Evolutionary conservation across 2,329 filamentous ascomycete genomes (phyloP), one percentile per base, ranked within the genome.

Genomic region (Neopestalotiopsis rosae): DNA sequence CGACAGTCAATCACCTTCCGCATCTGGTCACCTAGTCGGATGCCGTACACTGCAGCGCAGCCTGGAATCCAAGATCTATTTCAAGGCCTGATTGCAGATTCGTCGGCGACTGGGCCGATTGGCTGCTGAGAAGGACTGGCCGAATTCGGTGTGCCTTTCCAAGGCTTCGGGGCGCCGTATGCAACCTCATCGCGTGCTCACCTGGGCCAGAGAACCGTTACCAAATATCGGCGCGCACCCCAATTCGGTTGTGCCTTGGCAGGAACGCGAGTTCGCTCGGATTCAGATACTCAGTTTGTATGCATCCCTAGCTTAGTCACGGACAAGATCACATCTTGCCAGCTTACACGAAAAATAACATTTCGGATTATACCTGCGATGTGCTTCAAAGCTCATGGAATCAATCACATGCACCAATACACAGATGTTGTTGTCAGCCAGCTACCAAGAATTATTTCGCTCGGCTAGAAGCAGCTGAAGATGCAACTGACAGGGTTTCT

Each of bases 141-240:
- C 34, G 34, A 10, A 38, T 10, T 38, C 34, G 34, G 34, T 38
- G 24, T 10, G 34, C 10, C 34, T 38, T 38, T 38, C 59, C 59
- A 20, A 62, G 30, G 30, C 17, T 32, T 62, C 59, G 59, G 59
- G 32, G 14, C 59, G 30, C 34, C 9, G 24, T 12, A 38, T 38
- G 59, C 34, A 62, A 38, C 59, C 59, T 40, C 34, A 40, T 62
- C 59, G 59, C 59, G 59, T 62, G 59, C 59, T 62, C 34, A 38
- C 34, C 34, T 38, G 34, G 34, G 34, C 34, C 6, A 38, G 30
- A 38, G 20, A 38, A 40, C 3, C 10, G 20, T 62, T 17, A 32
- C 59, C 14, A 34, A 62, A 40, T 34, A 14, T 62, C 28, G 28
- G 32, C 10, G 30, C 59, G 20, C 45, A 2, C n/a, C 17, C 45